These are phyloP conservation scores for Calonectria hongkongensis DNA, from an alignment of 2,329 filamentous ascomycete genomes.

Conservation along the genomic window DNA sequence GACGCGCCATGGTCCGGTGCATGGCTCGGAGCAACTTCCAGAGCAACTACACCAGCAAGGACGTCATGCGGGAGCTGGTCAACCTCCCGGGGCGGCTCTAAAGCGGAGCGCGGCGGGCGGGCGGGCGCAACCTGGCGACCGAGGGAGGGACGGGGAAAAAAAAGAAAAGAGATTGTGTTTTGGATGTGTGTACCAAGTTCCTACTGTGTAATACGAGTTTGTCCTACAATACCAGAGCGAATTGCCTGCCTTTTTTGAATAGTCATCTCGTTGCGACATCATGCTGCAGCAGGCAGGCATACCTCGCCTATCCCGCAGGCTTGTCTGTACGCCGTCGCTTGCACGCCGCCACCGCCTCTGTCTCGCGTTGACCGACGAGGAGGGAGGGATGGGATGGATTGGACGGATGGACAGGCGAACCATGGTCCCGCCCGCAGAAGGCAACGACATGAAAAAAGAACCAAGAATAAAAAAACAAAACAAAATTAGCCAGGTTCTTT, in stretches of 20 bases:
- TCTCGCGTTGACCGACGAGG: neutral
- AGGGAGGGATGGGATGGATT: too few relatives aligned
- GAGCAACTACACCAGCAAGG: neutral
- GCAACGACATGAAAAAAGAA: neutral
- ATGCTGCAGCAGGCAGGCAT: neutral
- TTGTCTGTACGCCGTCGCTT: neutral
- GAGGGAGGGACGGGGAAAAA: too few relatives aligned
- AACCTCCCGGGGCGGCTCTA: neutral
- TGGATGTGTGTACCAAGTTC: slow-evolving; percentile 4
- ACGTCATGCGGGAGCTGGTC: neutral
- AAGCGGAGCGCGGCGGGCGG: too few relatives aligned
- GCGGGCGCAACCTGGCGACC: neutral
- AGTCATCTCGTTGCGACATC: neutral
- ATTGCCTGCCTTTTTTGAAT: neutral
- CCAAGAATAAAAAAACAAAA: too few relatives aligned
- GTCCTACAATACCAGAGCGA: neutral
- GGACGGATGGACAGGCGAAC: neutral
- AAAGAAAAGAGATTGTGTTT: neutral
- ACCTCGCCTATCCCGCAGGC: neutral
- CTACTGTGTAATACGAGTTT: slow-evolving; percentile 14
- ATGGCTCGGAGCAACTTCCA: neutral
- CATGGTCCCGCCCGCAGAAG: slow-evolving; percentile 3
- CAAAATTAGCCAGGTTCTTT: neutral
- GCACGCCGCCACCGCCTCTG: neutral
- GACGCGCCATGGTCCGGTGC: slow-evolving; percentile 18